Percentiles rank a stretch among this genome's conserved stretches.
phyloP scores from a whole-genome alignment of 169 alveolate genomes.

The Ichthyophthirius multifiliis region DNA sequence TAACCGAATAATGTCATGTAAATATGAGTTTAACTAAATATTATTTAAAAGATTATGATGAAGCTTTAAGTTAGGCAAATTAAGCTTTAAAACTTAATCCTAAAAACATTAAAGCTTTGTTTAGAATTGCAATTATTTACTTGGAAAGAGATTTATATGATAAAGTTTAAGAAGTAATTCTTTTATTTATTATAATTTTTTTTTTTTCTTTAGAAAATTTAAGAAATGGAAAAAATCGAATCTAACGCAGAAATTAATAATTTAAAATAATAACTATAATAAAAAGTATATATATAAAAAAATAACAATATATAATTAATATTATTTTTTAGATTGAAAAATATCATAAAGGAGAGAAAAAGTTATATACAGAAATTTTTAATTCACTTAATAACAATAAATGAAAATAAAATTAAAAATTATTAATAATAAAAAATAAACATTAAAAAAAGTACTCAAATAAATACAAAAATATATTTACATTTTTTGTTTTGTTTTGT shows the following conservation, averaged over 20 bases:
- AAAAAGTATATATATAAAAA: not conserved
- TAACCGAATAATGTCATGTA: conserved; percentile 20
- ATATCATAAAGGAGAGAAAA: not conserved
- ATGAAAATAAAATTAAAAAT: not conserved
- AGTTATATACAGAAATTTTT: not conserved
- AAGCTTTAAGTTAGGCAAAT: conserved; percentile 6
- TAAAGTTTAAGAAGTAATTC: not conserved
- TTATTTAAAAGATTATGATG: conserved; percentile 14
- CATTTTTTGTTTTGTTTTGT: too few species aligned
- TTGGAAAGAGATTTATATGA: not conserved
- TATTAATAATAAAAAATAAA: too few species aligned
- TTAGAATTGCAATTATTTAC: conserved; percentile 22
- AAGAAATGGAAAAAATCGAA: not conserved
- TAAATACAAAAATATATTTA: too few species aligned
- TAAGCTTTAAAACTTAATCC: conserved; percentile 27
- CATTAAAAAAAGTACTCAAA: too few species aligned
- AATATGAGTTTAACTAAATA: conserved; percentile 34
- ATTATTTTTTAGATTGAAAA: not conserved
- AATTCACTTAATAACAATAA: not conserved
- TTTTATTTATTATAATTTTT: not conserved
- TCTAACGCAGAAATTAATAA: not conserved
- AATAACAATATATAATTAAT: not conserved
- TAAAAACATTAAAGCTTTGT: conserved; percentile 22
- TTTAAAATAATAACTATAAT: not conserved
- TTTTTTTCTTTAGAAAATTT: not conserved